A percentile compares a stretch with the other conserved stretches of the same genome.
Conservation (phyloP, 441 rosid species). For the Populus tomentosa region DNA sequence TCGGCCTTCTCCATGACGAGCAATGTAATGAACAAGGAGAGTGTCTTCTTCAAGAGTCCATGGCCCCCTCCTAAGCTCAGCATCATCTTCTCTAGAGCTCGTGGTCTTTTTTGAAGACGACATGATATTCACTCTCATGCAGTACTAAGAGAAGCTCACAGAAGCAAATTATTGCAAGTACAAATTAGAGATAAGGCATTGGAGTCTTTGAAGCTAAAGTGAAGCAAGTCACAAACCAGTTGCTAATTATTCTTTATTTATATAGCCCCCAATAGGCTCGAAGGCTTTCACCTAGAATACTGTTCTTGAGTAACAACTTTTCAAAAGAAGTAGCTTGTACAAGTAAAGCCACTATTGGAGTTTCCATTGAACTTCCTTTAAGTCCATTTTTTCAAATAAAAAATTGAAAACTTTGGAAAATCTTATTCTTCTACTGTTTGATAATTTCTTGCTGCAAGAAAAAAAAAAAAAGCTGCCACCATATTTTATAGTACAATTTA, state of each 20-base stretch:
- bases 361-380: constrained; percentile 25
- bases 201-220: too few relatives aligned
- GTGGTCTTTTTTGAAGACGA: constrained; percentile 20
- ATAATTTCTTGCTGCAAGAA: too few relatives aligned
- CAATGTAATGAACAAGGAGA: constrained; percentile 43
- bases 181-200: too few relatives aligned
- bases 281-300: constrained; percentile 9
- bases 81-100: constrained; percentile 21
- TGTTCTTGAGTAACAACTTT: constrained; percentile 21
- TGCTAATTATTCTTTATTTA: neutral
- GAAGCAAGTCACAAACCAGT: neutral
- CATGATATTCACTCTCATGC: constrained; percentile 21
- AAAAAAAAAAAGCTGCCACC: too few relatives aligned
- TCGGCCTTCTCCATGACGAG: constrained; percentile 54
- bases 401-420: neutral
- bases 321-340: constrained; percentile 19
- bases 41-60: constrained; percentile 72
- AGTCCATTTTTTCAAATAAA: neutral
- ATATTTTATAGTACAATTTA: too few relatives aligned
- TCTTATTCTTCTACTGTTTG: neutral
- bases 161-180: too few relatives aligned
- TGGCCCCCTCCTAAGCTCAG: constrained; percentile 55
- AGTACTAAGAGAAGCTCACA: neutral
- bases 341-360: constrained; percentile 10
- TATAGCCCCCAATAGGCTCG: neutral